Base-by-base conservation (phyloP, 345 rosid genomes). In the Acer campestre region DNA sequence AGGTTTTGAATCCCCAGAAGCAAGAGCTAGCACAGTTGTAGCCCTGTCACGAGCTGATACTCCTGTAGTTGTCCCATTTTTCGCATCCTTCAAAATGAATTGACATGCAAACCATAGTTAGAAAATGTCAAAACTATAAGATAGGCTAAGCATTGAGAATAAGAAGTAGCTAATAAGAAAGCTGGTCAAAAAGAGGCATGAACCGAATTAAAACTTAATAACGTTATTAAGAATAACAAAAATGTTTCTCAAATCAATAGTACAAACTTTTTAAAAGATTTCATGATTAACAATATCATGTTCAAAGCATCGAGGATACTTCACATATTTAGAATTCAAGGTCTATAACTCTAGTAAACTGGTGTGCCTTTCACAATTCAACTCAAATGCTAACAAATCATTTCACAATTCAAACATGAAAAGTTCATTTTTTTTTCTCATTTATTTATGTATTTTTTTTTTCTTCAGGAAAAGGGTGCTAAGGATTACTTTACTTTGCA, bases 31-130 rank as follows among this genome's bases (percentile, higher is more conserved):
- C 58, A 93, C 86, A 8, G 98, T 93, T 7, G 90, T 88, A 82
- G 98, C 98, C 78, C 98, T 87, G 55, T 94, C 98, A 67, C 63
- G 88, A 48, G 98, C 98, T 67, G 98, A 94, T 27, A 93, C 98
- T 62, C 98, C 98, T 1, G 98, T 94, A 18, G 95, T 89, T 40
- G 98, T 93, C 72, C 97, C 98, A 71, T 90, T 82, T 81, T 93
- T 94, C 12, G 97, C 98, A 86, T 94, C 98, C 98, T 93, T 73
- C 35, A 81, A 82, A 75, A 58, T 71, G 22, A 42, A 65, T 74
- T 23, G 46, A 35, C 27, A 59, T 58, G 48, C 51, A 66, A 63
- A 77, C 46, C 40, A 46, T 63, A 11, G 58, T 58, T 58, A 46
- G 61, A 53, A 49, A 17, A 67, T 48, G 70, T 29, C 2, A 22